phyloP scores from a whole-genome alignment of 306 rosid genomes.

The Casuarina cunninghamiana region DNA sequence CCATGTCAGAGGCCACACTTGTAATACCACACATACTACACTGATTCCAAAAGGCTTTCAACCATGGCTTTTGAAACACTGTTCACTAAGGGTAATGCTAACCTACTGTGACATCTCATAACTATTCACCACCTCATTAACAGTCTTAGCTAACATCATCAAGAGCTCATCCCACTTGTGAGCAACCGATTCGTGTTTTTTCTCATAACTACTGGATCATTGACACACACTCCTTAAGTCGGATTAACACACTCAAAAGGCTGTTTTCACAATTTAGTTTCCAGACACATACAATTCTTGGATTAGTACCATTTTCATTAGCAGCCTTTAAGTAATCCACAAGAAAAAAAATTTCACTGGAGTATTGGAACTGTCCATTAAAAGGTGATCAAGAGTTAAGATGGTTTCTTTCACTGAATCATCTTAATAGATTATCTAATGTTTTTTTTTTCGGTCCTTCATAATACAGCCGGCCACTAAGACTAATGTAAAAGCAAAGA shows the following conservation, averaged over 20 bases:
- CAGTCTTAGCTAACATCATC: background rate
- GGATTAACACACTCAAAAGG: background rate
- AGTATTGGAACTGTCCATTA: background rate
- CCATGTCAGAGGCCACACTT: background rate
- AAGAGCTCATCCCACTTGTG: background rate
- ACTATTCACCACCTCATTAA: background rate
- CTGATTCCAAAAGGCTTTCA: background rate
- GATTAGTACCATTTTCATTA: background rate
- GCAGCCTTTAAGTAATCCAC: background rate
- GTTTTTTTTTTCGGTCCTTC: background rate
- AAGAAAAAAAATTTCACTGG: background rate
- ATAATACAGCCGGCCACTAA: background rate
- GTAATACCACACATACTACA: background rate
- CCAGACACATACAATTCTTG: background rate
- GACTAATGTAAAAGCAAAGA: background rate
- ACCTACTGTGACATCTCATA: background rate
- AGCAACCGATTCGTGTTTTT: background rate
- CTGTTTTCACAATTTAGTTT: background rate
- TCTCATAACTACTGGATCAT: background rate
- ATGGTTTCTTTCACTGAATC: background rate
- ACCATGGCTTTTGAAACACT: background rate
- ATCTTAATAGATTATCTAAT: background rate
- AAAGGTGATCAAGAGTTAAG: background rate
- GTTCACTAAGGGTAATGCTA: background rate
- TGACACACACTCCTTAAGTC: background rate